Percentiles rank a stretch among this genome's conserved stretches.
These are phyloP conservation scores for Elongisporangium prolatum DNA, from an alignment of 352 stramenopile genomes.

Conservation along the genomic window DNA sequence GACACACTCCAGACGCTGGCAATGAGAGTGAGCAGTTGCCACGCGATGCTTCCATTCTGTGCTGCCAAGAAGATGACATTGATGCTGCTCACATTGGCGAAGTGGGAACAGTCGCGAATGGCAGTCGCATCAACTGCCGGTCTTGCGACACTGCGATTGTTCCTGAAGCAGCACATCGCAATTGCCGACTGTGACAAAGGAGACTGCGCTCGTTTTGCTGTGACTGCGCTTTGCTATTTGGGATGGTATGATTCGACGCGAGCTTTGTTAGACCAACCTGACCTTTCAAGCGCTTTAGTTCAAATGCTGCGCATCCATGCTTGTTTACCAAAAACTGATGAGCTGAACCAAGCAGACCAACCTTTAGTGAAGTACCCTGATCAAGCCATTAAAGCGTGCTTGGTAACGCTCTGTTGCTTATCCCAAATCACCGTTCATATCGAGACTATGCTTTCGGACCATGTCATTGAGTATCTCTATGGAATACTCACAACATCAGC, in stretches of 20 bases:
- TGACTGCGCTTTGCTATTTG: constrained; percentile 46
- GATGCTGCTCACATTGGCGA: constrained; percentile 52
- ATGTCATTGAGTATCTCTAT: constrained; percentile 34
- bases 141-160: constrained; percentile 31
- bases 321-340: neutral
- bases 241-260: constrained; percentile 61
- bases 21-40: neutral
- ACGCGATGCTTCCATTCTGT: constrained; percentile 4
- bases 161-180: constrained; percentile 20
- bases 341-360: neutral
- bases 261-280: constrained; percentile 17
- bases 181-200: constrained; percentile 17
- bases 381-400: constrained; percentile 30
- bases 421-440: constrained; percentile 32
- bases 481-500: constrained; percentile 15
- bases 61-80: constrained; percentile 25
- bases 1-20: constrained; percentile 36
- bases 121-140: constrained; percentile 28
- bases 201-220: constrained; percentile 31
- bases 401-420: constrained; percentile 61
- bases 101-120: constrained; percentile 36
- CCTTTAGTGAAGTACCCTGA: constrained; percentile 14
- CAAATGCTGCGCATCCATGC: constrained; percentile 24
- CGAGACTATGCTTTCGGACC: constrained; percentile 39
- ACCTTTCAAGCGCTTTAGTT: constrained; percentile 29